phyloP scores from a whole-genome alignment of 768 basidiomycete genomes.

The Suillus placidus region DNA sequence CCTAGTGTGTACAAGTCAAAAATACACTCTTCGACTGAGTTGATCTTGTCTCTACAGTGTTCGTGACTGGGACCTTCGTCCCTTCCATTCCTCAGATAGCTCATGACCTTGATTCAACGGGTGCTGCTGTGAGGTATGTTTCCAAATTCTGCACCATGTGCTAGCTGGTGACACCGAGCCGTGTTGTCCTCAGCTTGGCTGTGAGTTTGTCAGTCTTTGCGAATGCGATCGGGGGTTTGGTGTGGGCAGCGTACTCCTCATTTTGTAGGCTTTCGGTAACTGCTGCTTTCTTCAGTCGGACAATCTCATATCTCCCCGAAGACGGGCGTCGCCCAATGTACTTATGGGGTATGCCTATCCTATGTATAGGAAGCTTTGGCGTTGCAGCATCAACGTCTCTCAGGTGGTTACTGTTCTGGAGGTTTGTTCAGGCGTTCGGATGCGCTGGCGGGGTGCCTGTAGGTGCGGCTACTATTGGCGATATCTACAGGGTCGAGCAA shows the following conservation, averaged over 20 bases:
- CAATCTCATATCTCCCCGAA: slow-evolving; percentile 21
- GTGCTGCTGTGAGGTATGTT: slow-evolving; percentile 31
- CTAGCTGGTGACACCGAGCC: not conserved
- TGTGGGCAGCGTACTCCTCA: slow-evolving; percentile 50
- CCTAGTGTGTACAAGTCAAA: slow-evolving; percentile 46
- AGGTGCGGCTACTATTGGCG: slow-evolving; percentile 58
- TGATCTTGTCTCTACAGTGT: slow-evolving; percentile 6
- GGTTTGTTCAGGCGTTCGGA: slow-evolving; percentile 64
- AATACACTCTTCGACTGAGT: too few relatives aligned
- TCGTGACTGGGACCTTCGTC: slow-evolving; percentile 39
- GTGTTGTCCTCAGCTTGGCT: slow-evolving; percentile 36
- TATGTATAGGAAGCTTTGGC: slow-evolving; percentile 57
- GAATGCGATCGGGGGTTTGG: slow-evolving; percentile 44
- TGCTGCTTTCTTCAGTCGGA: slow-evolving; percentile 12
- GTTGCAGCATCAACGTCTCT: slow-evolving; percentile 51
- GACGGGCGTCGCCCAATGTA: slow-evolving; percentile 67
- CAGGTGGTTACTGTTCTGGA: slow-evolving; percentile 54
- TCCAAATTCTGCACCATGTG: not conserved
- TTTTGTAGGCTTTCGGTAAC: slow-evolving; percentile 38
- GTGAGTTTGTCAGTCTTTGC: slow-evolving; percentile 50
- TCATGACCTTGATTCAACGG: slow-evolving; percentile 33
- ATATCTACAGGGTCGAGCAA: slow-evolving; percentile 62
- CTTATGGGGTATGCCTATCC: slow-evolving; percentile 55
- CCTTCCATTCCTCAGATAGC: slow-evolving; percentile 42
- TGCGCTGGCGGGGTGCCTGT: slow-evolving; percentile 54